phyloP scores from a whole-genome alignment of 192 early-diverging fungal species.

The Coemansia sp. region DNA sequence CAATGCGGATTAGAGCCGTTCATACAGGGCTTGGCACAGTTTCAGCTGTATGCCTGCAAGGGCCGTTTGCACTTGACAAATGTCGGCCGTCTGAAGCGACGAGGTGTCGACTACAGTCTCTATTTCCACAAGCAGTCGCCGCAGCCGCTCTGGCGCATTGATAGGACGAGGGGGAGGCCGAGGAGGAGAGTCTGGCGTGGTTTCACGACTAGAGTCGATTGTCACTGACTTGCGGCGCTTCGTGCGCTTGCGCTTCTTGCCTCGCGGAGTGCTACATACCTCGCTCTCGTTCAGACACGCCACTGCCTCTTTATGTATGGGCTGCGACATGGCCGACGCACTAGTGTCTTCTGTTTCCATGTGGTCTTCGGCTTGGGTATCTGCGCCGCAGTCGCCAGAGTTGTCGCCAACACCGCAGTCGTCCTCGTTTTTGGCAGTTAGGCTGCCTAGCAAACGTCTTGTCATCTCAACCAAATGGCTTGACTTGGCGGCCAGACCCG shows the following conservation, averaged over 20 bases:
- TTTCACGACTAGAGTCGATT: not conserved
- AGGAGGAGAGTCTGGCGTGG: not conserved
- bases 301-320: not conserved
- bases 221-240: not conserved
- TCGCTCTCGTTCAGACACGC: not conserved
- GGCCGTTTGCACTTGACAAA: slow-evolving; percentile 1
- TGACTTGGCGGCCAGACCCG: not conserved
- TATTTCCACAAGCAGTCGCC: slow-evolving; percentile 18
- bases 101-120: slow-evolving; percentile 9
- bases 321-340: not conserved
- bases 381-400: not conserved
- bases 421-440: not conserved
- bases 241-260: slow-evolving; percentile 23
- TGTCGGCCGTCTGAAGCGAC: not conserved
- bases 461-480: not conserved
- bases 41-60: slow-evolving; percentile 24
- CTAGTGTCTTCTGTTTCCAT: not conserved
- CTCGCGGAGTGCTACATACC: slow-evolving; percentile 1
- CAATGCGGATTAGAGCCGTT: not conserved
- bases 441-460: not conserved
- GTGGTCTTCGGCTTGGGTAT: not conserved
- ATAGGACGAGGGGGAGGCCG: not conserved
- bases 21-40: slow-evolving; percentile 24
- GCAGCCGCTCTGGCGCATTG: slow-evolving; percentile 12
- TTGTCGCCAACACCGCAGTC: not conserved